Conservation (phyloP, 257 asterid species). For the Echites panduratus region DNA sequence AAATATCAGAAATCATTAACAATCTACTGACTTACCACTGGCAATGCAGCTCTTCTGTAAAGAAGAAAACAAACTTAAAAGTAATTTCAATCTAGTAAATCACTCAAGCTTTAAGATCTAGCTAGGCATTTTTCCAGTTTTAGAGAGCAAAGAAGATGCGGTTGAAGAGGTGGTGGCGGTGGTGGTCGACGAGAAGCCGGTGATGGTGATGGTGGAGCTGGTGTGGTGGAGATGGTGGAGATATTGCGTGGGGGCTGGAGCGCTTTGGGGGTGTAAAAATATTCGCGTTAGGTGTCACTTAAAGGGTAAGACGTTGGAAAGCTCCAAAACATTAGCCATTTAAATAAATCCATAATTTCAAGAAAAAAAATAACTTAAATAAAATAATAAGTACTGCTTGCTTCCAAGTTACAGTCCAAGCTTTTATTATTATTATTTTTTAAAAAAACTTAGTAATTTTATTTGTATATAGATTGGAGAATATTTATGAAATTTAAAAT, state of each 20-base stretch:
- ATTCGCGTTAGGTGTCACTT: constrained; percentile 50
- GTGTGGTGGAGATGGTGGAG: neutral
- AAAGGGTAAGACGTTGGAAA: constrained; percentile 36
- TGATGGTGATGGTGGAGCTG: neutral
- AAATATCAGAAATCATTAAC: neutral
- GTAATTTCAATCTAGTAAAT: neutral
- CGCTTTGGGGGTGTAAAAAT: constrained; percentile 24
- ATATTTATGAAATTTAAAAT: no score
- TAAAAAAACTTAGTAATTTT: no score
- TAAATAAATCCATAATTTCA: constrained; percentile 6
- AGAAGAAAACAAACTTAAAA: neutral
- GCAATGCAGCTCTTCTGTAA: constrained; percentile 13
- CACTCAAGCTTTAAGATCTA: constrained; percentile 21
- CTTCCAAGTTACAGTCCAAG: no score
- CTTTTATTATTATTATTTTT: no score
- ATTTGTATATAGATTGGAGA: no score
- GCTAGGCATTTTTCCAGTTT: constrained; percentile 6
- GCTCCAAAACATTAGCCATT: constrained; percentile 48
- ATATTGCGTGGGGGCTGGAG: constrained; percentile 14
- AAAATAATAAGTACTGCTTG: no score
- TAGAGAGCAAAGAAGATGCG: constrained; percentile 8
- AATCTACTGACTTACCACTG: constrained; percentile 15
- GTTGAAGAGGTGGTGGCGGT: constrained; percentile 14
- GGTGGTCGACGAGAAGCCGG: constrained; percentile 12
- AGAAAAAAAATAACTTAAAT: no score